Conservation (phyloP, 2,329 filamentous ascomycete genomes). For the Scedosporium boydii region DNA sequence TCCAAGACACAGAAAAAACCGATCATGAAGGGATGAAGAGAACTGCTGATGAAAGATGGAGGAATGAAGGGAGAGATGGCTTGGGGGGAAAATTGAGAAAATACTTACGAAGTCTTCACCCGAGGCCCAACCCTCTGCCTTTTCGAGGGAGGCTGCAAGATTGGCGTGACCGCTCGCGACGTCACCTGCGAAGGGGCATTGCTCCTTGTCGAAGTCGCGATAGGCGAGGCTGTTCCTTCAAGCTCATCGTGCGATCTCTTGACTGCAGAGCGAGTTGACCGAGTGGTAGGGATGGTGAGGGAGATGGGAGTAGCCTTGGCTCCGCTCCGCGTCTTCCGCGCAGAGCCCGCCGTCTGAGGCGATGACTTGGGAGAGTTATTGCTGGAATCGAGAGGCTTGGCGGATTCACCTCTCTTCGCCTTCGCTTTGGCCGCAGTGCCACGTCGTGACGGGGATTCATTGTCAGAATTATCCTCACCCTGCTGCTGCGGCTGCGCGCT, state of each 20-base stretch:
- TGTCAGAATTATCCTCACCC: constrained; percentile 1
- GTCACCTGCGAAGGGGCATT: constrained; percentile 35
- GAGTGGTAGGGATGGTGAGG: constrained; percentile 21
- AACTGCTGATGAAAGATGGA: background rate
- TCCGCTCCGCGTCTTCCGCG: constrained; percentile 4
- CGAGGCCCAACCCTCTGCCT: constrained; percentile 52
- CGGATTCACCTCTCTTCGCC: background rate
- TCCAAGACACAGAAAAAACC: constrained; percentile 1
- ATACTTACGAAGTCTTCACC: constrained; percentile 60
- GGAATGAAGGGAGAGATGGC: constrained; percentile 5
- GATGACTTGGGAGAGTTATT: background rate
- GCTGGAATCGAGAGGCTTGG: background rate
- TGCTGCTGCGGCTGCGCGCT: constrained; percentile 6
- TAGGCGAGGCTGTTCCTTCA: constrained; percentile 44
- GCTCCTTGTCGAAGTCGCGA: constrained; percentile 36
- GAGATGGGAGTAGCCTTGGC: background rate
- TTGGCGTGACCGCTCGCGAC: constrained; percentile 53
- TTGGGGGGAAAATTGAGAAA: background rate
- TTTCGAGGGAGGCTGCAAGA: constrained; percentile 44
- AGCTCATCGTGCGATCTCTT: constrained; percentile 47
- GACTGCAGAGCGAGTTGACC: constrained; percentile 38
- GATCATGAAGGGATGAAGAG: background rate
- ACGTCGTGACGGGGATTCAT: background rate
- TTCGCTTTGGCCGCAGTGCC: background rate
- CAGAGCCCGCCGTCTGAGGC: background rate